Evolutionary conservation across 2,329 filamentous ascomycete species (phyloP).

Genomic region (Fusarium sp.): DNA sequence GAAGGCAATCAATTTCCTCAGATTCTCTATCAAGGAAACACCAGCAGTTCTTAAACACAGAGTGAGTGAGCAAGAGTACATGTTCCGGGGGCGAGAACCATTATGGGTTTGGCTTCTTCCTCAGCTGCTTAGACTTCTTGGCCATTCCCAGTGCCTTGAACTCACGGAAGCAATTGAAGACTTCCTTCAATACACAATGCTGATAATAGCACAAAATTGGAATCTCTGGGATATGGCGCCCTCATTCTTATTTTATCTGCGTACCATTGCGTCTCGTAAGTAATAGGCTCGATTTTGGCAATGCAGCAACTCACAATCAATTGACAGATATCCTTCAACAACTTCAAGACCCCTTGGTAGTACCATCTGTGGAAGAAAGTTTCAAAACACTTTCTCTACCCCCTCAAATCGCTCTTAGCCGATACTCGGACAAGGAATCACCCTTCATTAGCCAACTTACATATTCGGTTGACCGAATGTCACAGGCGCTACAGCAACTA

Average conservation of each 20-base stretch:
- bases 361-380: conserved; percentile 47
- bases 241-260: conserved; percentile 62
- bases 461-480: conserved; percentile 56
- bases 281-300: conserved; percentile 7
- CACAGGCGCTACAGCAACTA: conserved; percentile 62
- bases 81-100: conserved; percentile 69
- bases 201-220: conserved; percentile 58
- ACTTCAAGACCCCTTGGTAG: conserved; percentile 50
- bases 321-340: conserved; percentile 51
- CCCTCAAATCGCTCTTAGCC: conserved; percentile 52
- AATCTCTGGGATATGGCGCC: conserved; percentile 62
- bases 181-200: conserved; percentile 64
- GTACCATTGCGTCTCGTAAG: conserved; percentile 61
- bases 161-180: conserved; percentile 65
- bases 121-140: conserved; percentile 68
- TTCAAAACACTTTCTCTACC: conserved; percentile 54
- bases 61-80: conserved; percentile 55
- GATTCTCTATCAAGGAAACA: conserved; percentile 79
- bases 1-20: conserved; percentile 83
- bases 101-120: conserved; percentile 75
- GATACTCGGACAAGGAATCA: conserved; percentile 49
- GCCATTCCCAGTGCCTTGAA: conserved; percentile 61
- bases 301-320: background rate
- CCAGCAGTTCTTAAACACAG: conserved; percentile 72
- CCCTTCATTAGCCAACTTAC: conserved; percentile 47